These are phyloP conservation scores for Ustilago nuda DNA, from an alignment of 1,284 basidiomycete genomes.

Conservation along the genomic window DNA sequence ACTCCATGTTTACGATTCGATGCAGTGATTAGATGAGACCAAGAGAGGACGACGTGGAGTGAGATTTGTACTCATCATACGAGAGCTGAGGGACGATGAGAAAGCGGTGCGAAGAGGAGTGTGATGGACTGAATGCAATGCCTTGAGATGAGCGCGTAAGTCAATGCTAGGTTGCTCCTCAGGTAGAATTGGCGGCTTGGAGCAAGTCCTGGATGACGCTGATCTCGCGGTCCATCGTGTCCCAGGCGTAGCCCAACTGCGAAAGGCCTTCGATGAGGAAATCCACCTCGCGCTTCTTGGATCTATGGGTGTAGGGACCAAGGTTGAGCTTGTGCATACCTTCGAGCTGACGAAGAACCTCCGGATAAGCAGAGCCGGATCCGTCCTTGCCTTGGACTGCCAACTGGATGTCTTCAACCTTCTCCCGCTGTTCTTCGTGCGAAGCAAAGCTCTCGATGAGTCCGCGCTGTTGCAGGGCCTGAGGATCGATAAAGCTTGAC, in stretches of 20 bases:
- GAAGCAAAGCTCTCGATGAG: conserved; percentile 16
- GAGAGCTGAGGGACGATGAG: too few species aligned
- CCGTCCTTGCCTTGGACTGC: conserved; percentile 9
- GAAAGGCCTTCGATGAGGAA: conserved; percentile 58
- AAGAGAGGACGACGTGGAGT: not conserved
- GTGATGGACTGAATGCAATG: not conserved
- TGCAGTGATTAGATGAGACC: not conserved
- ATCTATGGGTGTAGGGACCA: conserved; percentile 55
- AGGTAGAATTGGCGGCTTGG: conserved; percentile 15
- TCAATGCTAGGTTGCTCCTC: not conserved
- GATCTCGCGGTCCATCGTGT: conserved; percentile 61
- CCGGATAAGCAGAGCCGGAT: conserved; percentile 12
- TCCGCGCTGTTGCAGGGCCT: conserved; percentile 26
- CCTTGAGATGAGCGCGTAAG: not conserved
- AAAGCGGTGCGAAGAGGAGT: not conserved
- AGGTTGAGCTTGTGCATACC: conserved; percentile 47
- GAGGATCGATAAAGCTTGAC: conserved; percentile 37
- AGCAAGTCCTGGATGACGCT: conserved; percentile 55
- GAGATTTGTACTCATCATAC: too few species aligned
- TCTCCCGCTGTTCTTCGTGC: conserved; percentile 20
- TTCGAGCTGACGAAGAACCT: conserved; percentile 39
- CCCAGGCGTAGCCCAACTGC: conserved; percentile 64
- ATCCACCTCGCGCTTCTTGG: conserved; percentile 60
- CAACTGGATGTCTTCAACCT: conserved; percentile 1
- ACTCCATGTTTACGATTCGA: not conserved